Conservation (phyloP, 495 filamentous ascomycete genomes). For the Talaromyces trachyspermus region DNA sequence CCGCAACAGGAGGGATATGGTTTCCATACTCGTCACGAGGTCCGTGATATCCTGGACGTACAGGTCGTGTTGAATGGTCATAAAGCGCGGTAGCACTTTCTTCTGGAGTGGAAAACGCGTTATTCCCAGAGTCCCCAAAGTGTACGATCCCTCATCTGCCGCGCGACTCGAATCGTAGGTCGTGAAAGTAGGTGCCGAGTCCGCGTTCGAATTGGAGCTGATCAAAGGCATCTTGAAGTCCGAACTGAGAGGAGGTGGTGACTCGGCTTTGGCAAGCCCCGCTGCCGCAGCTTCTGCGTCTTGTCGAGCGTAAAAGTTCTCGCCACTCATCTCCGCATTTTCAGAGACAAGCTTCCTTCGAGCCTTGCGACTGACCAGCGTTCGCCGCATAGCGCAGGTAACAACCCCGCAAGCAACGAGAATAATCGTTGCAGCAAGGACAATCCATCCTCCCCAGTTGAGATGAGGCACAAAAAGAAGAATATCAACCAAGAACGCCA, state of each 20-base stretch:
- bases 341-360: slow-evolving; percentile 84
- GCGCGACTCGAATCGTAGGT: slow-evolving; percentile 64
- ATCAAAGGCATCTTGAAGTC: slow-evolving; percentile 50
- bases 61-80: neutral
- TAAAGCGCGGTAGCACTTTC: neutral
- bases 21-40: slow-evolving; percentile 66
- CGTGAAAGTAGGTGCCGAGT: slow-evolving; percentile 63
- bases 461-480: slow-evolving; percentile 91
- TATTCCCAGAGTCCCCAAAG: slow-evolving; percentile 48
- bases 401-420: slow-evolving; percentile 77
- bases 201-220: slow-evolving; percentile 8
- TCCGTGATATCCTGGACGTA: slow-evolving; percentile 22
- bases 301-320: slow-evolving; percentile 79
- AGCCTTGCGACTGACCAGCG: slow-evolving; percentile 85
- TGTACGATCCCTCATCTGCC: slow-evolving; percentile 70
- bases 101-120: slow-evolving; percentile 15
- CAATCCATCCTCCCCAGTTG: slow-evolving; percentile 91
- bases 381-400: slow-evolving; percentile 94
- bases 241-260: slow-evolving; percentile 31
- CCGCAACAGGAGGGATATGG: slow-evolving; percentile 42
- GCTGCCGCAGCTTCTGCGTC: slow-evolving; percentile 40
- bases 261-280: slow-evolving; percentile 32
- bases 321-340: slow-evolving; percentile 91
- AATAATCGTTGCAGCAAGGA: slow-evolving; percentile 82
- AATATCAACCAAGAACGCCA: slow-evolving; percentile 93